Base-by-base conservation (phyloP, 176 grass and related monocot species). In the Oropetium thomaeum region DNA sequence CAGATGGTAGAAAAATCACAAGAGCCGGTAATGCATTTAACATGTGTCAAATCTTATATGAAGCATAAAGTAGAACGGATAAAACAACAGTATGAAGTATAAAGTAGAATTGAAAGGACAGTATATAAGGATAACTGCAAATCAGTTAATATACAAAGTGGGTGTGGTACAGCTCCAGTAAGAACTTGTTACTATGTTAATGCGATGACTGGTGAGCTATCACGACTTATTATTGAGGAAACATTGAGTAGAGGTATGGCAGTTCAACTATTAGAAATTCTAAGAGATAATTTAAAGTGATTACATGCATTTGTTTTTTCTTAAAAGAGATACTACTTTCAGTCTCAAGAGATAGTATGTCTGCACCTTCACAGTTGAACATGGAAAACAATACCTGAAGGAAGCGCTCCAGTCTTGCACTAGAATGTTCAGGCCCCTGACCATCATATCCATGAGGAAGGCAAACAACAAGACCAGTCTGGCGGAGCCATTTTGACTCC, bases 381-480 rank as follows among this genome's bases (percentile, higher is more conserved):
- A 51, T 60, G 15, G 11, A 73, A 78, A 60, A 79, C 40, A 19
- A 31, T 90, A 99, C 96, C 96, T 99, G 96, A 81, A 99, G 96
- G 71, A 99, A 99, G 48, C 96, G 91, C 58, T 99, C 96, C 68
- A 99, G 64, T 62, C 96, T 88, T 62, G 92, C 84, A 82, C 96
- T 99, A 63, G 96, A 99, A 81, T 99, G 92, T 79, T 99, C 96
- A 75, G 96, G 96, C 32, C 96, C 96, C 80, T 99, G 92, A 78
- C 96, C 92, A 65, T 99, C 96, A 82, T 99, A 99, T 40, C 92
- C 96, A 57, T 99, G 96, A 58, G 96, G 96, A 81, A 99, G 83
- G 69, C 90, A 84, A 62, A 95, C 65, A 4, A 99, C 92, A 70
- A 95, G 91, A 17, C 96, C 92, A 10, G 71, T 95, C 69, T 99